A percentile compares a stretch with the other conserved stretches of the same genome.
Conservation (phyloP, 2,329 filamentous ascomycete species). For the Aspergillus melleus region DNA sequence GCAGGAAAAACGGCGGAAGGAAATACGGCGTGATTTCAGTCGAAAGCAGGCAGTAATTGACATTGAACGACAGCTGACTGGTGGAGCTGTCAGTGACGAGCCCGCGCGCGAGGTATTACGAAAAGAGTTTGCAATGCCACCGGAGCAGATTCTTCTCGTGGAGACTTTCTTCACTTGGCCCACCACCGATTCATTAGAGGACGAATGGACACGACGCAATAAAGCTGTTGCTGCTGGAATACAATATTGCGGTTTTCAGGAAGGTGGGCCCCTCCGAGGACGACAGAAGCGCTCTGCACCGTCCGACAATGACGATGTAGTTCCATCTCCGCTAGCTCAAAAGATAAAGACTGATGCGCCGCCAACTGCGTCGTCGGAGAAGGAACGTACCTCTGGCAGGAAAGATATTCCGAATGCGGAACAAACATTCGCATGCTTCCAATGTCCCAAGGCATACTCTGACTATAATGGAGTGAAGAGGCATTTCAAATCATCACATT, state of each 20-base stretch:
- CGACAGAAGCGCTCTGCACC: not conserved
- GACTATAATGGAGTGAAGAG: constrained; percentile 22
- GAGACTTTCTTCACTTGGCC: constrained; percentile 23
- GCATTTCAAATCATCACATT: constrained; percentile 22
- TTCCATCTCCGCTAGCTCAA: not conserved
- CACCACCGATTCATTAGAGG: constrained; percentile 22
- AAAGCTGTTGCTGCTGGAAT: constrained; percentile 17
- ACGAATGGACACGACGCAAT: constrained; percentile 20
- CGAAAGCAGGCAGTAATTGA: constrained; percentile 19
- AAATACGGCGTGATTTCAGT: constrained; percentile 14
- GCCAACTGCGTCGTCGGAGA: not conserved
- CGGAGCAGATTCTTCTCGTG: constrained; percentile 22
- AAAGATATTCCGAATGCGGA: constrained; percentile 9
- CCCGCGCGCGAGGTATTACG: constrained; percentile 5
- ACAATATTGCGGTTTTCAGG: constrained; percentile 20
- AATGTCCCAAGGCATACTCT: constrained; percentile 21
- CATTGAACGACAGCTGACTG: constrained; percentile 16
- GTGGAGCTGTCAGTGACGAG: constrained; percentile 10
- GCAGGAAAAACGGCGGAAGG: constrained; percentile 10
- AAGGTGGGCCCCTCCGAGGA: constrained; percentile 6
- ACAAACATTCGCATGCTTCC: constrained; percentile 15
- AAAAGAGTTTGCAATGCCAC: constrained; percentile 19
- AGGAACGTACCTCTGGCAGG: constrained; percentile 6
- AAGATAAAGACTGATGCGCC: not conserved
- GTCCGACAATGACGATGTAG: not conserved